phyloP scores from a whole-genome alignment of 2,329 filamentous ascomycete genomes.

The Thielaviopsis punctulata region DNA sequence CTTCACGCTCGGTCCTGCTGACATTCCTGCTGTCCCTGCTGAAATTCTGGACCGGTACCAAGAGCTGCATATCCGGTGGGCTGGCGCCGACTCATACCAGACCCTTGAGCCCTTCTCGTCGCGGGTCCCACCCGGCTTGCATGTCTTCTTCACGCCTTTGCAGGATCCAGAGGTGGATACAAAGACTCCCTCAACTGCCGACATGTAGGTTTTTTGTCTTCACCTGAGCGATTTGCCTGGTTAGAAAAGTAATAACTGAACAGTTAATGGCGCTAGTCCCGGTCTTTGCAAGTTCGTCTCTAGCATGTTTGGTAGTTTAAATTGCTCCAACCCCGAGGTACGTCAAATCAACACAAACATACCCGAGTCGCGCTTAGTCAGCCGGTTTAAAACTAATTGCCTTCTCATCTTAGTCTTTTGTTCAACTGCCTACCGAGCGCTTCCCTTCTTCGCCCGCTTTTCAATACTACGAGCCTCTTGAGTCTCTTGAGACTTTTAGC shows the following conservation, averaged over 20 bases:
- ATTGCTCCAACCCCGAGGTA: conserved; percentile 27
- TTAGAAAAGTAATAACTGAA: neutral
- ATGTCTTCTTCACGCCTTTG: conserved; percentile 56
- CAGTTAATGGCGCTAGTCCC: neutral
- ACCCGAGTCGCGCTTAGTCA: neutral
- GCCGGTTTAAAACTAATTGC: neutral
- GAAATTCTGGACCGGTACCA: conserved; percentile 44
- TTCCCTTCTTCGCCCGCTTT: conserved; percentile 30
- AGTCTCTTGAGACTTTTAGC: conserved; percentile 36
- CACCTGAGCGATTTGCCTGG: neutral
- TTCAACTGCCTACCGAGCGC: conserved; percentile 29
- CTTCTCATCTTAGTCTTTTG: conserved; percentile 37
- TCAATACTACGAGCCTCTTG: conserved; percentile 54
- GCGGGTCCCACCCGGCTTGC: conserved; percentile 61
- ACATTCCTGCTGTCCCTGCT: conserved; percentile 53
- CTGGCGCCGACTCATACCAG: conserved; percentile 38
- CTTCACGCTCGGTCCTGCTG: conserved; percentile 53
- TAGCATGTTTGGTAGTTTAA: conserved; percentile 36
- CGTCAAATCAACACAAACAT: neutral
- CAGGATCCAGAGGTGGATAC: conserved; percentile 2
- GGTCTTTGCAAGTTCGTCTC: conserved; percentile 41
- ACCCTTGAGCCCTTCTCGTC: conserved; percentile 55
- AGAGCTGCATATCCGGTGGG: conserved; percentile 68
- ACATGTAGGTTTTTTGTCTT: neutral
- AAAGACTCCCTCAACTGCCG: neutral